Evolutionary conservation across 129 eudicot genomes (phyloP), one percentile per base, ranked within the genome.

Genomic region (Pulicaria dysenterica): DNA sequence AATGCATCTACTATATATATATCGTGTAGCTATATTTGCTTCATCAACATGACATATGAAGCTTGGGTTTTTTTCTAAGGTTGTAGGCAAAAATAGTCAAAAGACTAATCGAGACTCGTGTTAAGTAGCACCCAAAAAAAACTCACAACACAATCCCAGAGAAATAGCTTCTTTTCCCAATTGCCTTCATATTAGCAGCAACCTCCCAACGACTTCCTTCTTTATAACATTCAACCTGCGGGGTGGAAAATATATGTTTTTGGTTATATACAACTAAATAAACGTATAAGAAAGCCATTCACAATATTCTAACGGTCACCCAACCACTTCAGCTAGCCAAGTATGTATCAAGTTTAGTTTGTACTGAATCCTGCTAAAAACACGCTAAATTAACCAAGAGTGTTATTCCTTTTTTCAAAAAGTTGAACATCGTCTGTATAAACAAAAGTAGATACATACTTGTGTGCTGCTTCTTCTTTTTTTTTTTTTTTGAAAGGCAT

Each of bases 141-240:
- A 65, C 77, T 85, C 86, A 83, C 43, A 86, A 2, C 41, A 77
- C 88, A 36, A 92, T 8, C 0, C 96, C 87, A 0, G 95, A 83
- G 55, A 87, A 83, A 40, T 77, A 85, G 19, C 87, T 69, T 73
- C 90, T 81, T 74, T 80, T 87, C 48, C 92, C 95, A 10, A 93
- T 55, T 38, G 89, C 82, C 39, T 68, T 81, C 56, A 73, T 45
- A 67, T 77, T 7, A 0, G 48, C 46, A 17, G 72, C 63, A 51
- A 81, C 38, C 78, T 85, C 82, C 98, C 98, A 93, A 13, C 92
- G 58, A 8, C 64, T 15, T 37, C 87, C 95, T 53, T 89, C 92
- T 45, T 77, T 66, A 68, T 87, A 92, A 48, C 83, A 83, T 69
- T 92, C 96, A 67, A 86, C 73, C 97, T 92, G 89, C 70, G 2